phyloP scores from a whole-genome alignment of 306 rosid genomes.

The Cucurbita moschata region DNA sequence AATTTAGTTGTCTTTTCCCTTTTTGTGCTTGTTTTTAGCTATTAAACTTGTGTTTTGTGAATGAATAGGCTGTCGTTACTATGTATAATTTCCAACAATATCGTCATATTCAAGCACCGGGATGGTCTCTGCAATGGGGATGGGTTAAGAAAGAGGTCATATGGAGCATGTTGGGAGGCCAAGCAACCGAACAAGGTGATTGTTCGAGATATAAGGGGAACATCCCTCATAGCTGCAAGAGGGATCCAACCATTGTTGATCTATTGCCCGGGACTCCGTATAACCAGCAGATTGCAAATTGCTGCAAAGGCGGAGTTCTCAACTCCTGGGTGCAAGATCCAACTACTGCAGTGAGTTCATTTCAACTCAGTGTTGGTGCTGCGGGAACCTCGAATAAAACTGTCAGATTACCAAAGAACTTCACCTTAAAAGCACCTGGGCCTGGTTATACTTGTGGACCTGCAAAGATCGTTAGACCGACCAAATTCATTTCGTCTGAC shows the following conservation, averaged over 20 bases:
- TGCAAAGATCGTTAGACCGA: constrained; percentile 42
- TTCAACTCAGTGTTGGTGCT: constrained; percentile 68
- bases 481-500: constrained; percentile 33
- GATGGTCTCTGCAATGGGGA: constrained; percentile 73
- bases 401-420: constrained; percentile 47
- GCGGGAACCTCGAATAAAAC: constrained; percentile 62
- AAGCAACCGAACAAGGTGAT: constrained; percentile 82
- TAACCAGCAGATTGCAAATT: constrained; percentile 64
- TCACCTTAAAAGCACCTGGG: constrained; percentile 68
- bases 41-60: not conserved
- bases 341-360: constrained; percentile 36
- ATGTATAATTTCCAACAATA: constrained; percentile 69
- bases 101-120: constrained; percentile 66
- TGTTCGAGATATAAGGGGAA: constrained; percentile 51
- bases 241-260: constrained; percentile 56
- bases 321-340: constrained; percentile 72
- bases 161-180: constrained; percentile 69
- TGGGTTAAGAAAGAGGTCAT: constrained; percentile 87
- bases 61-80: constrained; percentile 49
- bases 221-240: constrained; percentile 66
- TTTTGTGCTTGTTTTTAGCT: not conserved
- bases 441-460: constrained; percentile 81
- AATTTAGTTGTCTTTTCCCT: not conserved
- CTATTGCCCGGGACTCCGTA: constrained; percentile 73
- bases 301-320: constrained; percentile 88